Evolutionary conservation across 2,329 filamentous ascomycete species (phyloP).

Genomic region (Tolypocladium amazonense): DNA sequence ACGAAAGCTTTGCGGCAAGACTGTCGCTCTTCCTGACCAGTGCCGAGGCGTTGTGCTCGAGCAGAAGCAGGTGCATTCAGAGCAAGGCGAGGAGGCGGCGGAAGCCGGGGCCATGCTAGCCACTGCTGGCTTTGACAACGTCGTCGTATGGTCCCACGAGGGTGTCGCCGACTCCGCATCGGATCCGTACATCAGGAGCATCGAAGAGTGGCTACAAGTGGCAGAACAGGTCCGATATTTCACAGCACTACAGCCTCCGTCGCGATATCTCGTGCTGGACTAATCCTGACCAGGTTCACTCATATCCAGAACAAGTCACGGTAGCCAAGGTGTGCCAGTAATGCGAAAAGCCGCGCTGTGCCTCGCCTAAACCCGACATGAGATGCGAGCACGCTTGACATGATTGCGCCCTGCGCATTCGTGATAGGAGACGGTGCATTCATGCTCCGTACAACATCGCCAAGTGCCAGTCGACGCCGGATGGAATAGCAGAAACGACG

Average conservation of each 20-base stretch:
- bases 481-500: background rate
- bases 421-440: background rate
- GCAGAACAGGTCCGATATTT: slow-evolving; percentile 48
- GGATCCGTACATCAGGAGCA: slow-evolving; percentile 63
- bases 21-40: slow-evolving; percentile 55
- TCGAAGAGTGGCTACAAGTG: slow-evolving; percentile 73
- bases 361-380: background rate
- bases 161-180: slow-evolving; percentile 44
- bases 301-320: slow-evolving; percentile 1
- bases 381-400: background rate
- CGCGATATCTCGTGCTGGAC: background rate
- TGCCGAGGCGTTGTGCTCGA: slow-evolving; percentile 55
- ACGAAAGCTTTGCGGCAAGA: slow-evolving; percentile 62
- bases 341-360: background rate
- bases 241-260: background rate
- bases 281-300: slow-evolving; percentile 8
- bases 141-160: slow-evolving; percentile 83
- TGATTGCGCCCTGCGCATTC: background rate
- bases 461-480: background rate
- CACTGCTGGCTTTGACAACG: slow-evolving; percentile 58
- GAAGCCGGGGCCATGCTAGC: slow-evolving; percentile 49
- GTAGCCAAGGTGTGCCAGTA: background rate
- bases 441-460: no score
- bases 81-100: slow-evolving; percentile 29
- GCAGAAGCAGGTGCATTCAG: slow-evolving; percentile 18